Base-by-base conservation (phyloP, 306 rosid species). In the Casuarina glauca region DNA sequence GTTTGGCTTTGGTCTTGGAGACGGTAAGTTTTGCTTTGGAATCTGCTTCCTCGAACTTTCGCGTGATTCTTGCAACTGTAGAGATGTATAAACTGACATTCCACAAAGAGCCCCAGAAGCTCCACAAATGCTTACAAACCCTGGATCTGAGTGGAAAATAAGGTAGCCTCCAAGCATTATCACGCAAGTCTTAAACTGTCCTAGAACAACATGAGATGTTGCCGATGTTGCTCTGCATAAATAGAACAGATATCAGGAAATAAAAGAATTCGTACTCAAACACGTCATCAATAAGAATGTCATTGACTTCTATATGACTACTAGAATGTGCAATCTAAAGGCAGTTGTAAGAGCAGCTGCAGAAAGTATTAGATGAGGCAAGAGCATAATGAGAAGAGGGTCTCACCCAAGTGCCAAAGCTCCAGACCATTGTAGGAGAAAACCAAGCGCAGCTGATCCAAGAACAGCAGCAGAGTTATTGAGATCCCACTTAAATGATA, bases 361-460 rank as follows among this genome's bases (percentile, higher is more conserved):
- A 55, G 16, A 52, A 11, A 4, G 9, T 62, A 6, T 44, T 52
- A 41, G 62, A n/a, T 32, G 39, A 26, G 20, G 61, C 17, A 54
- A 26, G 17, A 45, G 55, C 45, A 57, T 43, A 39, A 53, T 9
- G 36, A 50, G 43, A 49, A 15, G 55, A 16, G 49, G 74, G 83
- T 76, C 97, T 92, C 75, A 92, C 99, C 99, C 97, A 8, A 95
- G 92, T 57, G 97, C 96, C 83, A 93, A 84, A 46, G 99, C 99
- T 62, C 99, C 99, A 50, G 99, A 95, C 97, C 99, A 95, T 52
- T 95, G 97, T 64, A 95, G 86, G 83, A 95, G 96, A 82, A 95
- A 95, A 62, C 99, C 99, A 69, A 93, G 97, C 11, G 89, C 79
- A 73, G 98, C 97, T 2, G 98, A 95, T 67, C 85, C 68, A 13